Evolutionary conservation across 139 green algal species (phyloP).

Genomic region (Chlorella sp.): DNA sequence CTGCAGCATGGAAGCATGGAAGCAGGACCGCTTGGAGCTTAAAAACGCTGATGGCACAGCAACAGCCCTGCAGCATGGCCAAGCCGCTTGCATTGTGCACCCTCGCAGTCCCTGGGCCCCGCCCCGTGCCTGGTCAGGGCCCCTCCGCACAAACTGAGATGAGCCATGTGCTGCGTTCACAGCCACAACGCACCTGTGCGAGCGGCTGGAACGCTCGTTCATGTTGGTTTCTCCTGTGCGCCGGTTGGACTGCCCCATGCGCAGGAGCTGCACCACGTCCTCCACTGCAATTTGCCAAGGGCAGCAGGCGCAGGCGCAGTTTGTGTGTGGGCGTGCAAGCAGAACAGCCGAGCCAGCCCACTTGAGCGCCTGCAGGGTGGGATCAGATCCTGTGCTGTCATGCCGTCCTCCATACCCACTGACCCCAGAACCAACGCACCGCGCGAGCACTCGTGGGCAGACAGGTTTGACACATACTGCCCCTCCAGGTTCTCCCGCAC

Average conservation of each 20-base stretch:
- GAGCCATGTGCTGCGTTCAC: not conserved
- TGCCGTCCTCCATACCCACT: constrained; percentile 40
- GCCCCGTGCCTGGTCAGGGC: no score
- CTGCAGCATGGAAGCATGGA: not conserved
- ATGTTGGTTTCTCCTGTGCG: constrained; percentile 86
- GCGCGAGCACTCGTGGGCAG: constrained; percentile 52
- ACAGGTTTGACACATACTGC: constrained; percentile 87
- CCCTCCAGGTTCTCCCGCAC: constrained; percentile 85
- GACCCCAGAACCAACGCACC: constrained; percentile 18
- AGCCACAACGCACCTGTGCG: constrained; percentile 64
- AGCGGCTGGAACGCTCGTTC: constrained; percentile 88
- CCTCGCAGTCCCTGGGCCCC: no score
- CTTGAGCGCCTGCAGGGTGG: no score
- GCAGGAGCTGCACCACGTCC: constrained; percentile 81
- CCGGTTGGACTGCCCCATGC: constrained; percentile 71
- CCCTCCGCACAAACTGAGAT: not conserved
- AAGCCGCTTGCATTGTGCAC: no score
- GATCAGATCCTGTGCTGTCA: no score
- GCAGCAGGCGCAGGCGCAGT: not conserved
- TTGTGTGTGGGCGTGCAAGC: not conserved
- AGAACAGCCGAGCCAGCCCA: no score
- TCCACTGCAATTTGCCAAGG: constrained; percentile 62
- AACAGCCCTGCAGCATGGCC: no score
- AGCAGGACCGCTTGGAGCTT: no score
- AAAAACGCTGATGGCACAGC: no score